Evolutionary conservation across 805 yeast genomes (phyloP).

Genomic region (Metschnikowia aberdeeniae): DNA sequence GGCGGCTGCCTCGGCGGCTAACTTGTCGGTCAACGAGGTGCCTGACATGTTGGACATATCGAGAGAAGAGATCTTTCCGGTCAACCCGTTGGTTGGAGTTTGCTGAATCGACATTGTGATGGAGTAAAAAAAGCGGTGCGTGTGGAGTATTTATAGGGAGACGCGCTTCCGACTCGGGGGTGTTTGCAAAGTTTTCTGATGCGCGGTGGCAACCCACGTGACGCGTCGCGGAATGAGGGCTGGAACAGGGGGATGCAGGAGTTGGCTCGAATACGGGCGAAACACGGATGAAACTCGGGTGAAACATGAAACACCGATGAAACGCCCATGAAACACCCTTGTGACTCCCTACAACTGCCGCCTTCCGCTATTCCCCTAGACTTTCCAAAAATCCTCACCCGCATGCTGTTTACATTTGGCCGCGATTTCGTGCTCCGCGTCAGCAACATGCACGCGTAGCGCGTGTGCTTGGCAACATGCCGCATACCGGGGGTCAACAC

Average conservation of each 20-base stretch:
- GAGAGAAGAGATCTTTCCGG: slow-evolving; percentile 40
- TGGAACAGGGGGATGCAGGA: no score
- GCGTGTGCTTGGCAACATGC: no score
- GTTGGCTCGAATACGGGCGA: neutral
- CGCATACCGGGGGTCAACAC: no score
- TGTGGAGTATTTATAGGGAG: slow-evolving; percentile 10
- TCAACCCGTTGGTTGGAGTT: slow-evolving; percentile 43
- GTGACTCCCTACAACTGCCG: neutral
- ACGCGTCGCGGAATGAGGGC: neutral
- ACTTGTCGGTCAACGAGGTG: slow-evolving; percentile 37
- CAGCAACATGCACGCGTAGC: no score
- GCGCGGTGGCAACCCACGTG: slow-evolving; percentile 7
- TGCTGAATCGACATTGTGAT: slow-evolving; percentile 35
- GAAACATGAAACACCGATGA: neutral
- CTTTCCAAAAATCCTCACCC: no score
- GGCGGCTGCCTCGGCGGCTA: slow-evolving; percentile 34
- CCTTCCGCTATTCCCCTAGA: no score
- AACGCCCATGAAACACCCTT: neutral
- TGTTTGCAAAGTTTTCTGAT: slow-evolving; percentile 7
- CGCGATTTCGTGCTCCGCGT: no score
- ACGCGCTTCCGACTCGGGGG: slow-evolving; percentile 15
- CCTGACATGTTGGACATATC: slow-evolving; percentile 33
- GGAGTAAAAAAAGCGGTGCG: neutral
- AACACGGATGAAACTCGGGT: neutral
- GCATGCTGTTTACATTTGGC: no score